Evolutionary conservation across 2,329 filamentous ascomycete species (phyloP), one percentile per base, ranked within the genome.

Genomic region (Aureobasidium sp.): DNA sequence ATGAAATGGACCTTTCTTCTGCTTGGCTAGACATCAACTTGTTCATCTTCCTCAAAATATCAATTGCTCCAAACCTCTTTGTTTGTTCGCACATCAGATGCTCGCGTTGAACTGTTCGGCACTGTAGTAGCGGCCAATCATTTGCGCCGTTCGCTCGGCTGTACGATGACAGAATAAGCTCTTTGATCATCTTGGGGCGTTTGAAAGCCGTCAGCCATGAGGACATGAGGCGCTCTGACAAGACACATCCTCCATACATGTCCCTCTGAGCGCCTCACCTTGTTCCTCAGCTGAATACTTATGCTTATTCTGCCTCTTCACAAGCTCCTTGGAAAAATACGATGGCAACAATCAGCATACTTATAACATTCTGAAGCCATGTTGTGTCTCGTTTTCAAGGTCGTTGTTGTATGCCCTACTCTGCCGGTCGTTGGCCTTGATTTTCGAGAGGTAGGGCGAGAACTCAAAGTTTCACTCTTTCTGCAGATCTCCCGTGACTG

Each of bases 401-500:
- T 30, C 45, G 11, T 34, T 21, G 17, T n/a, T 24, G 29, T 17
- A 19, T 14, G 17, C 39, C 21, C 22, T 48, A 29, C 12, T 12
- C 27, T 51, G 35, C 35, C 27, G 48, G 5, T 19, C 48, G 37
- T 51, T 51, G 48, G 17, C 25, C 19, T 8, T 25, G 48, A 25
- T 41, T 51, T 25, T 14, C 21, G 25, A 16, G n/a, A 24, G 19
- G 25, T 25, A 41, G 19, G 48, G 48, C 48, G 21, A 25, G 24
- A 48, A 27, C n/a, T 25, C 44, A 19, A 8, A 25, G 29, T 51
- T 30, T 41, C 16, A 3, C 35, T 41, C n/a, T 3, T 27, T 32
- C 27, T 25, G 48, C 27, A 51, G 37, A 51, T 51, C 48, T 39
- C 35, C 47, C 47, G 35, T 30, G 12, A 22, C 25, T 39, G 32